Percentiles rank a stretch among this genome's conserved stretches.
Evolutionary conservation across 768 basidiomycete species (phyloP).

Genomic region (Mycena rebaudengoi): DNA sequence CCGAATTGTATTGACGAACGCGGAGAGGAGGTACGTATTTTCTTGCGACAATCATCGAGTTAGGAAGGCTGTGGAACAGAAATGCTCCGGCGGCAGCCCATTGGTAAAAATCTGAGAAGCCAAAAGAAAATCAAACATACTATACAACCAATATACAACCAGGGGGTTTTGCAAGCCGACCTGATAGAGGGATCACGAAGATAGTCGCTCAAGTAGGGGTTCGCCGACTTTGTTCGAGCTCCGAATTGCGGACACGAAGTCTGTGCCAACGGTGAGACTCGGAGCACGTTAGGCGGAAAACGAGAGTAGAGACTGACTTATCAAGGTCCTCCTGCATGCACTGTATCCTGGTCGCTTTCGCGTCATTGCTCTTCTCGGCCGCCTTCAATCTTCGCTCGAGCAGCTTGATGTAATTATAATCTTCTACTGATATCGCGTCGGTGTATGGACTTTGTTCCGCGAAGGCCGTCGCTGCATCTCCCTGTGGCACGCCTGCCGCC

Average conservation of each 20-base stretch:
- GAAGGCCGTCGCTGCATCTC: neutral
- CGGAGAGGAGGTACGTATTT: too few relatives aligned
- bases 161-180: neutral
- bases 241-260: conserved; percentile 11
- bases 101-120: too few relatives aligned
- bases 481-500: too few relatives aligned
- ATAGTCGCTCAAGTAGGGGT: neutral
- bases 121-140: too few relatives aligned
- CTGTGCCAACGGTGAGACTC: neutral
- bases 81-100: too few relatives aligned
- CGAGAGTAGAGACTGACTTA: conserved; percentile 1
- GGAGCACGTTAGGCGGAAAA: neutral
- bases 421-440: neutral
- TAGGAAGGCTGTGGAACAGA: too few relatives aligned
- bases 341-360: conserved; percentile 43
- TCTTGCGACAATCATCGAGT: too few relatives aligned
- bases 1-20: too few relatives aligned
- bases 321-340: conserved; percentile 38
- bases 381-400: conserved; percentile 50
- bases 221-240: neutral
- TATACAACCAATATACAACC: conserved; percentile 1
- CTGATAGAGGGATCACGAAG: neutral
- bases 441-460: neutral
- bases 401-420: conserved; percentile 32
- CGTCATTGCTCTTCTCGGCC: conserved; percentile 42